Base-by-base conservation (phyloP, 768 basidiomycete genomes). In the Pleurotus cornucopiae region DNA sequence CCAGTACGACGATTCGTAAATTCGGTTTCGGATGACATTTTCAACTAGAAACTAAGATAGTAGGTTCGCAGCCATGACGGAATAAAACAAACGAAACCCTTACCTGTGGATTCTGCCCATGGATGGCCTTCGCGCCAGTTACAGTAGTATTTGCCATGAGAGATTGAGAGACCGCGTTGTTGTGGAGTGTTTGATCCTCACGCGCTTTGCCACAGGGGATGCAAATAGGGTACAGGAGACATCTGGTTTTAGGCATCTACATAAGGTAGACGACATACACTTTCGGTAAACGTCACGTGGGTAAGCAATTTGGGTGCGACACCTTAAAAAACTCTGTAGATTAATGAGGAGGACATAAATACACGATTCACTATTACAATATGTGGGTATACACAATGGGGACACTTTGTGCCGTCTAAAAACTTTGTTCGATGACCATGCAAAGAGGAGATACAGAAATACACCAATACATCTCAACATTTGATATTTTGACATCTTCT, bases 41-140 rank as follows among this genome's bases (percentile, higher is more conserved):
- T 98, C 97, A 25, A 99, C 89, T 70, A 99, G 76, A 70, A 82
- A 91, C 94, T 97, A 68, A 46, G 58, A 6, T 63, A 59, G 66
- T 62, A 59, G 61, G 66, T 62, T 34, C 58, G 34, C 51, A 14
- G 56, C 13, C 2, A 0, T 16, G 38, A 56, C 16, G 13, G 7
- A 9, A 14, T 40, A 48, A 5, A 39, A 21, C n/a, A 16, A 20
- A 30, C 41, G 14, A 18, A 40, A 12, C 12, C 43, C 65, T 52
- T 66, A 94, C 95, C 81, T 98, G 95, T 9, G 95, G 95, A 72
- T 98, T 98, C 64, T 94, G 90, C 49, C 96, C 96, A 66, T 98
- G 96, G 63, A 98, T 89, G n/a, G 92, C 84, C 44, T 77, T 76
- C 18, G 94, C 93, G 21, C 60, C 60, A n/a, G 56, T 57, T 7